phyloP scores from a whole-genome alignment of 2,329 filamentous ascomycete species.

The Orbilia brochopaga region DNA sequence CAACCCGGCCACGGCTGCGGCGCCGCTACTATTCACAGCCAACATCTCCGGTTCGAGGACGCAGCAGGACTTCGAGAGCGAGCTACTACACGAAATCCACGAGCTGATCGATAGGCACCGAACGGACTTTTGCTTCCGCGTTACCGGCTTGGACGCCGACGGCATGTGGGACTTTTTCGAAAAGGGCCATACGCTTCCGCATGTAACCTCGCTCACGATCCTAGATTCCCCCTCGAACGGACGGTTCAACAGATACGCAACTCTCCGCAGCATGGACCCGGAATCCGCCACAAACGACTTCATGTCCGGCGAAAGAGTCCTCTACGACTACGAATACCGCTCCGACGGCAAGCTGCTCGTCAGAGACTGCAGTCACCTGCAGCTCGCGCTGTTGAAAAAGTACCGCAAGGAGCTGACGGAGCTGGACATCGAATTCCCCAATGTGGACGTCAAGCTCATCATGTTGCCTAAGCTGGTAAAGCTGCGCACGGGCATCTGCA shows the following conservation, averaged over 20 bases:
- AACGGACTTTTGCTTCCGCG: slow-evolving; percentile 44
- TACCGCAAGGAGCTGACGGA: slow-evolving; percentile 48
- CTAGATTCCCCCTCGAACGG: slow-evolving; percentile 47
- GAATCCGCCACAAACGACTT: slow-evolving; percentile 45
- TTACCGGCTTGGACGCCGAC: slow-evolving; percentile 40
- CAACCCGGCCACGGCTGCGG: slow-evolving; percentile 40
- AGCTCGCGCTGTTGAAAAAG: slow-evolving; percentile 46
- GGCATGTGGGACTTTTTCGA: slow-evolving; percentile 51
- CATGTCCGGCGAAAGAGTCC: slow-evolving; percentile 42
- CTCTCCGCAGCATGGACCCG: slow-evolving; percentile 43
- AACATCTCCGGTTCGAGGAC: slow-evolving; percentile 43
- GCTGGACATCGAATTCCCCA: slow-evolving; percentile 48
- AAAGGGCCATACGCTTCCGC: slow-evolving; percentile 37
- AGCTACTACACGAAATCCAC: slow-evolving; percentile 48
- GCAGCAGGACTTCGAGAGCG: slow-evolving; percentile 46
- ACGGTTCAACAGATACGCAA: slow-evolving; percentile 48
- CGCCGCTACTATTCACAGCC: slow-evolving; percentile 38
- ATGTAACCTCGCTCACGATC: slow-evolving; percentile 43
- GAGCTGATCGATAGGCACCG: slow-evolving; percentile 40
- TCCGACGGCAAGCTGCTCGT: slow-evolving; percentile 42
- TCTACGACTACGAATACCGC: slow-evolving; percentile 48
- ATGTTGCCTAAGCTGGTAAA: slow-evolving; percentile 46
- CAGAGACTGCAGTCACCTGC: slow-evolving; percentile 47
- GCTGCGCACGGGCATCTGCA: slow-evolving; percentile 50
- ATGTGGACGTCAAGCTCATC: slow-evolving; percentile 45